Conservation (phyloP, 108 stramenopile species). For the Nitzschia palea region DNA sequence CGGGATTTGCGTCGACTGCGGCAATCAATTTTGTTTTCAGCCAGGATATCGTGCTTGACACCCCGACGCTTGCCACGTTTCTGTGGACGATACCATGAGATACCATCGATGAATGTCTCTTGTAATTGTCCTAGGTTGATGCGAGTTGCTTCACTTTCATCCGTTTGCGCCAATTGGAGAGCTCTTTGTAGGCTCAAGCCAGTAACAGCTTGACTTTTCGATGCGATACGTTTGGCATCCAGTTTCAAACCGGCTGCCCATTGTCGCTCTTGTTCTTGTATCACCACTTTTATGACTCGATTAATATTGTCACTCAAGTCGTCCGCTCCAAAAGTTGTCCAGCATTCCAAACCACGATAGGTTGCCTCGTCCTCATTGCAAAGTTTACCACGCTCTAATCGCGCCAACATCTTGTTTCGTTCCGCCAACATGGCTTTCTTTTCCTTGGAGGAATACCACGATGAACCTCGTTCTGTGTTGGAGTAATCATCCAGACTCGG, state of each 20-base stretch:
- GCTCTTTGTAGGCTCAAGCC: not conserved
- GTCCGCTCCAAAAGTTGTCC: not conserved
- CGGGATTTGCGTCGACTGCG: too few relatives aligned
- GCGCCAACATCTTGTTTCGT: not conserved
- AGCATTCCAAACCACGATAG: conserved; percentile 4
- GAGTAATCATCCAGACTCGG: not conserved
- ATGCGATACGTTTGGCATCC: not conserved
- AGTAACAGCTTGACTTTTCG: not conserved
- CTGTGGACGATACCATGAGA: too few relatives aligned
- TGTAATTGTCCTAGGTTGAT: too few relatives aligned
- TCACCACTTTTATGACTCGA: not conserved
- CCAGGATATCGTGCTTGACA: too few relatives aligned
- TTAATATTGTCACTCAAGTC: not conserved
- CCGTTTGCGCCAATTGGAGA: not conserved
- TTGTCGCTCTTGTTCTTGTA: conserved; percentile 1
- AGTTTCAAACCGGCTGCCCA: not conserved
- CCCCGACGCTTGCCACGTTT: too few relatives aligned
- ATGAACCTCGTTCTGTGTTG: not conserved
- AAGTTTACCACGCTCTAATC: conserved; percentile 3
- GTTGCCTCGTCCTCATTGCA: not conserved
- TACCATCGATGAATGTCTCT: too few relatives aligned
- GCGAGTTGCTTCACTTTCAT: not conserved
- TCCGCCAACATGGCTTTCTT: not conserved
- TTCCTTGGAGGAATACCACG: conserved; percentile 1
- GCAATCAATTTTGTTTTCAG: too few relatives aligned